Evolutionary conservation across 2,329 filamentous ascomycete genomes (phyloP).

Genomic region (Fusarium camptoceras): DNA sequence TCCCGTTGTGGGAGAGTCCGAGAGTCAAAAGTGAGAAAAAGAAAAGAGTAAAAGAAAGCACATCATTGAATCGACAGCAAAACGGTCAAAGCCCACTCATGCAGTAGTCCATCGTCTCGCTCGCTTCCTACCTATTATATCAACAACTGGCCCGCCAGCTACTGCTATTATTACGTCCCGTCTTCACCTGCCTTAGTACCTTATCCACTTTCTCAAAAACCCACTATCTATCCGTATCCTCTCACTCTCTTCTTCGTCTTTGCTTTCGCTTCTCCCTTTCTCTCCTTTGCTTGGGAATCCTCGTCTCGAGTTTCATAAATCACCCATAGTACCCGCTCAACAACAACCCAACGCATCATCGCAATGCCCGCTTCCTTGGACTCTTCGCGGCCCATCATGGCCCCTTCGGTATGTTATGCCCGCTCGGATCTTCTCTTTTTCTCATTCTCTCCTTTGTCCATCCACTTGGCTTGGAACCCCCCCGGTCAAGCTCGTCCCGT

Average conservation of each 20-base stretch:
- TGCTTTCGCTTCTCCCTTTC: slow-evolving; percentile 11
- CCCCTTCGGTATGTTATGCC: slow-evolving; percentile 67
- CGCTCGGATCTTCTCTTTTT: slow-evolving; percentile 32
- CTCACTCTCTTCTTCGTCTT: slow-evolving; percentile 8
- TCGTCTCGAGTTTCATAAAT: slow-evolving; percentile 28
- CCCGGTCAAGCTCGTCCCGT: slow-evolving; percentile 22
- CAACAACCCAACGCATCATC: slow-evolving; percentile 38
- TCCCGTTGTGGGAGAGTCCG: not conserved
- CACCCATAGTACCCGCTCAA: slow-evolving; percentile 16
- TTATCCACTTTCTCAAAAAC: slow-evolving; percentile 27
- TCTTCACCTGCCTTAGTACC: not conserved
- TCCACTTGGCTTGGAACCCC: slow-evolving; percentile 7
- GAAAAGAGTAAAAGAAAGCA: not conserved
- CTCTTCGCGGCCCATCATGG: slow-evolving; percentile 72
- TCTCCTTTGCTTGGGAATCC: slow-evolving; percentile 15
- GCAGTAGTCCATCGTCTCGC: not conserved
- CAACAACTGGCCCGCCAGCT: not conserved
- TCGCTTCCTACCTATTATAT: slow-evolving; percentile 15
- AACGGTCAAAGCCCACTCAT: slow-evolving; percentile 1
- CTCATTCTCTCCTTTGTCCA: slow-evolving; percentile 8
- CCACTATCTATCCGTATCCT: slow-evolving; percentile 5
- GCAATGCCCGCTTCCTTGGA: slow-evolving; percentile 69
- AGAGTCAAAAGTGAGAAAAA: not conserved
- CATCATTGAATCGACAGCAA: slow-evolving; percentile 10
- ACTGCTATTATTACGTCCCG: slow-evolving; percentile 13